Conservation (phyloP, 306 rosid genomes). For the Vigna reflexopilosa region DNA sequence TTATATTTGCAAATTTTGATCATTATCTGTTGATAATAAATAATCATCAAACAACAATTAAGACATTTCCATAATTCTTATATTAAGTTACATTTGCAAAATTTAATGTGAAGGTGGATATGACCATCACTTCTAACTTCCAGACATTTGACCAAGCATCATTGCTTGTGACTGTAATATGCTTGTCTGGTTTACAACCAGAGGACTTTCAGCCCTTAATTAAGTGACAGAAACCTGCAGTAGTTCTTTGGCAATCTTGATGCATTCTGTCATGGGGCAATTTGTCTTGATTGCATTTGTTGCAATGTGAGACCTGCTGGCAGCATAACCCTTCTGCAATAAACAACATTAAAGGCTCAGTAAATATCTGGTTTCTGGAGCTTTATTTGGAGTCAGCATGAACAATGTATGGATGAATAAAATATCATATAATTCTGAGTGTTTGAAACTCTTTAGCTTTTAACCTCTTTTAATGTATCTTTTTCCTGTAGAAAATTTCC, state of each 20-base stretch:
- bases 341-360: conserved; percentile 25
- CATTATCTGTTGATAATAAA: too few relatives aligned
- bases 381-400: conserved; percentile 30
- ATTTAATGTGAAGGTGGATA: not conserved
- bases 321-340: conserved; percentile 88
- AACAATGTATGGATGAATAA: not conserved
- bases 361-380: conserved; percentile 29
- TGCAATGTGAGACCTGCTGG: conserved; percentile 84
- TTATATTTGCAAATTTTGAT: too few relatives aligned
- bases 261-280: conserved; percentile 85
- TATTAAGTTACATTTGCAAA: conserved; percentile 24
- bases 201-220: conserved; percentile 7
- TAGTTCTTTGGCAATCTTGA: conserved; percentile 77
- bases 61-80: not conserved
- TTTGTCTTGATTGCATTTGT: conserved; percentile 88
- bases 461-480: too few relatives aligned
- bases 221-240: conserved; percentile 33
- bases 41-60: not conserved
- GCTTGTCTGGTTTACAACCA: not conserved
- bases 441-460: too few relatives aligned
- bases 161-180: not conserved
- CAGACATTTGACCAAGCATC: conserved; percentile 24
- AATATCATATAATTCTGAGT: too few relatives aligned
- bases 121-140: conserved; percentile 18
- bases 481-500: too few relatives aligned